Conservation (phyloP, 805 yeast genomes). For the Kuraishia piskuri region DNA sequence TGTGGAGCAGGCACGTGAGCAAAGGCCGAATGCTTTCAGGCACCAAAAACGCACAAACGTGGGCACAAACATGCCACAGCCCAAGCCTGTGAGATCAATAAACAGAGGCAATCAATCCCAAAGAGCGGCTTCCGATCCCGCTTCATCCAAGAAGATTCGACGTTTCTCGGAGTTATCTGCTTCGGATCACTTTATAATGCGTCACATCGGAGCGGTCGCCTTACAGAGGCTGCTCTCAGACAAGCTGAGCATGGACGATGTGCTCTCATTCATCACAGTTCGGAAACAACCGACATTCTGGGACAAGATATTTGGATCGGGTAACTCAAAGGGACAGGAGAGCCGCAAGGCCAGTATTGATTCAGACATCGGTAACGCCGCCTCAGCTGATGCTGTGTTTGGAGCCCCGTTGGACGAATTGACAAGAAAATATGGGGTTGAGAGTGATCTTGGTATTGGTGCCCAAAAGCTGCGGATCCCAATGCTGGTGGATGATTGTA, state of each 20-base stretch:
- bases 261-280: conserved; percentile 31
- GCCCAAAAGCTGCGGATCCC: conserved; percentile 78
- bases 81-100: conserved; percentile 17
- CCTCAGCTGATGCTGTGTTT: conserved; percentile 38
- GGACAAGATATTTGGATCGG: conserved; percentile 34
- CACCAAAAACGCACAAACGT: conserved; percentile 46
- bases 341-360: conserved; percentile 1
- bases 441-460: conserved; percentile 78
- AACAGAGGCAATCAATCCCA: conserved; percentile 1
- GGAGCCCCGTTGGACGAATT: conserved; percentile 69
- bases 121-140: background rate
- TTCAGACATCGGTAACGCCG: conserved; percentile 2
- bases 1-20: conserved; percentile 91
- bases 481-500: conserved; percentile 75
- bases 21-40: conserved; percentile 85
- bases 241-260: conserved; percentile 27
- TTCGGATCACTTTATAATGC: conserved; percentile 47
- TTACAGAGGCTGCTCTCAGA: conserved; percentile 24
- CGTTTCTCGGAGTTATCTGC: conserved; percentile 59
- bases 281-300: conserved; percentile 39
- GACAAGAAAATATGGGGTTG: conserved; percentile 65
- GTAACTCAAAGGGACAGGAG: background rate
- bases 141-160: conserved; percentile 22
- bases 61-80: conserved; percentile 25
- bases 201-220: conserved; percentile 52